Conservation (phyloP, 257 asterid genomes). For the Solanum dulcamara region DNA sequence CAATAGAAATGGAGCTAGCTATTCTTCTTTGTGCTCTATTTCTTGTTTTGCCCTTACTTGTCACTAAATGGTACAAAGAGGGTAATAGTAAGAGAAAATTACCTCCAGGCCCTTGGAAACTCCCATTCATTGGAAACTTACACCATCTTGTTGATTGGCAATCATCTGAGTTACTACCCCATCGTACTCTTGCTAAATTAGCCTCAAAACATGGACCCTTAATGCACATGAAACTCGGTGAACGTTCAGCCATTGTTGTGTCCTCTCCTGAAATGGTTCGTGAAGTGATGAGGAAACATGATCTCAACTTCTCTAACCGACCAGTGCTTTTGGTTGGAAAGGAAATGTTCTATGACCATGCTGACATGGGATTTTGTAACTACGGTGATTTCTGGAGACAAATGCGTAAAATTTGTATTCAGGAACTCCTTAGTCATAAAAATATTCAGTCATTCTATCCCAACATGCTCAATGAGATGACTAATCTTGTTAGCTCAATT, state of each 20-base stretch:
- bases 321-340: background rate
- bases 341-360: background rate
- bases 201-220: constrained; percentile 15
- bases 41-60: background rate
- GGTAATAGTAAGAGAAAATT: background rate
- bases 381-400: constrained; percentile 15
- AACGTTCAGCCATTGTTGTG: constrained; percentile 4
- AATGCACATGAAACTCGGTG: constrained; percentile 14
- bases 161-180: constrained; percentile 9
- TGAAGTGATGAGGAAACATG: constrained; percentile 9
- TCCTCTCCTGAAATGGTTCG: constrained; percentile 9
- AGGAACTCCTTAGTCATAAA: constrained; percentile 5
- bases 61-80: background rate
- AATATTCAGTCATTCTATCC: background rate
- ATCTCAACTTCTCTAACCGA: constrained; percentile 1
- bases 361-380: constrained; percentile 1
- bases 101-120: constrained; percentile 25
- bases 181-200: constrained; percentile 5
- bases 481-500: background rate
- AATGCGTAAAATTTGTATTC: constrained; percentile 9
- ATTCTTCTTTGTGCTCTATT: background rate
- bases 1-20: background rate
- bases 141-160: constrained; percentile 17
- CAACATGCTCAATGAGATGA: background rate
- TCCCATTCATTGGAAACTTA: constrained; percentile 33